These are phyloP conservation scores for Coemansia erecta DNA, from an alignment of 192 early-diverging fungal species.

Conservation along the genomic window DNA sequence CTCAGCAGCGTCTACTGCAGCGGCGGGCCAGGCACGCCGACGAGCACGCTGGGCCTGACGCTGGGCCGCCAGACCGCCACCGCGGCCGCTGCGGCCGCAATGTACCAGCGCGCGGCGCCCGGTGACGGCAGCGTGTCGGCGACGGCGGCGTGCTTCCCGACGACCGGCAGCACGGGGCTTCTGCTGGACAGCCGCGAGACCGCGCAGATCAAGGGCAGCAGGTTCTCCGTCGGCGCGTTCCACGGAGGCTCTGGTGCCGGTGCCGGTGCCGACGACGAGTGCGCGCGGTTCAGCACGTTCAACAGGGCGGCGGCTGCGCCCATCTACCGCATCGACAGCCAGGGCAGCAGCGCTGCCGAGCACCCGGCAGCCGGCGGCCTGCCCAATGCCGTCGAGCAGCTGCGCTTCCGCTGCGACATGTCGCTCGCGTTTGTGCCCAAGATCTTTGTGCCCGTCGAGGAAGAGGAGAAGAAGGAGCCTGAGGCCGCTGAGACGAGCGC, in stretches of 20 bases:
- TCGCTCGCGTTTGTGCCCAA: slow-evolving; percentile 36
- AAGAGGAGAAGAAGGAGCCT: not conserved
- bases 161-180: slow-evolving; percentile 1
- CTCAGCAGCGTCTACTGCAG: slow-evolving; percentile 16
- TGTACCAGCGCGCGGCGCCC: not conserved
- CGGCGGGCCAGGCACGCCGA: slow-evolving; percentile 11
- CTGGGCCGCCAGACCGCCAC: not conserved
- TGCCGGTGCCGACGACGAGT: not conserved
- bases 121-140: slow-evolving; percentile 24
- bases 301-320: not conserved
- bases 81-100: slow-evolving; percentile 4
- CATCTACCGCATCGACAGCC: slow-evolving; percentile 10
- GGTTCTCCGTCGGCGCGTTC: slow-evolving; percentile 39
- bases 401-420: slow-evolving; percentile 36
- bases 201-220: slow-evolving; percentile 13
- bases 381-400: slow-evolving; percentile 45
- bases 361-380: not conserved
- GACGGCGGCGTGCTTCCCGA: slow-evolving; percentile 30
- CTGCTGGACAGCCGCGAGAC: slow-evolving; percentile 25
- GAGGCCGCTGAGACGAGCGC: not conserved
- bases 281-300: slow-evolving; percentile 18
- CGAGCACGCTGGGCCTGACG: slow-evolving; percentile 10
- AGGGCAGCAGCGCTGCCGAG: slow-evolving; percentile 13
- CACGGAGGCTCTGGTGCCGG: slow-evolving; percentile 1
- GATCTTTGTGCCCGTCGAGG: slow-evolving; percentile 25